Base-by-base conservation (phyloP, 805 yeast species). In the Torulaspora gathmanii region DNA sequence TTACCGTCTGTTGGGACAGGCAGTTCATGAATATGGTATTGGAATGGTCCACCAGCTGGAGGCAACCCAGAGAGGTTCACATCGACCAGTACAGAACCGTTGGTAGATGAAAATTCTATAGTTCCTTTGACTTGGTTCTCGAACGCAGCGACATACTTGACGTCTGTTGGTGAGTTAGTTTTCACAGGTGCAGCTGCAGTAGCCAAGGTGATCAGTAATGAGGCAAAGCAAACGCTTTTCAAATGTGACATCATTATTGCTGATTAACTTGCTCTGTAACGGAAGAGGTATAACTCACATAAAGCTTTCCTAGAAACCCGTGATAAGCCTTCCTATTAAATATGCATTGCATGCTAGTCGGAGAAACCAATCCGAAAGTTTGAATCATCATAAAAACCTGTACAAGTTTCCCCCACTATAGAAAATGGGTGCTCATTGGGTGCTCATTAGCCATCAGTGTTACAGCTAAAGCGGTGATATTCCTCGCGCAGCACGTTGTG, bases 11-110 rank as follows among this genome's bases (percentile, higher is more conserved):
- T 56, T n/a, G 78, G 78, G 49, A 82, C 76, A 3, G 79, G 71
- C 12, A 31, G 37, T 22, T 80, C 80, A 57, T 83, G 87, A 48
- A 83, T 78, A 58, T 83, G 89, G 61, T 83, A 83, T 28, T 70
- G 65, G 63, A 83, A 84, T 3, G 86, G 82, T 10, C 89, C 89
- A 17, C 82, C 82, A 35, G 68, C 68, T 40, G 70, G 68, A 25
- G 89, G 90, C 54, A 83, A 73, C 3, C 86, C 86, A 17, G 86
- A 78, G 55, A 82, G 69, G 61, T 82, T 87, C 46, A 84, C 77
- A 55, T 80, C 82, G 40, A 84, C 89, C 52, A 78, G 73, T 16
- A 82, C 82, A 2, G 74, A 66, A 44, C 80, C 79, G n/a, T 45
- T 36, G 40, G 73, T 65, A n/a, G 81, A 73, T 29, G 78, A 73